Evolutionary conservation across 495 filamentous ascomycete genomes (phyloP).

Genomic region (Lasiosphaeria hispida): DNA sequence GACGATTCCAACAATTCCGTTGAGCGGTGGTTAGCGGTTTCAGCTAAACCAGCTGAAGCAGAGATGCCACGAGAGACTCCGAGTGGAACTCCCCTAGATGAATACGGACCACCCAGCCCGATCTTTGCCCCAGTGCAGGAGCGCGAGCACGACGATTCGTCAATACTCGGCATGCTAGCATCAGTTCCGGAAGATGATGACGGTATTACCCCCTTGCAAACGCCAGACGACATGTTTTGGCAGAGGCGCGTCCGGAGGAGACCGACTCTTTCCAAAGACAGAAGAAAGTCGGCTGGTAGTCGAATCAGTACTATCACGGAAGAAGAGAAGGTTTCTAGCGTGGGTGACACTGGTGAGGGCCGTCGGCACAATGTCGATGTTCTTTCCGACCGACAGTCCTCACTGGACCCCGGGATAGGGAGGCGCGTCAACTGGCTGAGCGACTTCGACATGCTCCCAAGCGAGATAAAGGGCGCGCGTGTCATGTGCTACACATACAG

Average conservation of each 20-base stretch:
- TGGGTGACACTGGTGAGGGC: slow-evolving; percentile 3
- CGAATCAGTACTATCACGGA: background rate
- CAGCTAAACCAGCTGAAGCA: background rate
- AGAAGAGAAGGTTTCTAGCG: slow-evolving; percentile 6
- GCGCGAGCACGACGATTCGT: slow-evolving; percentile 1
- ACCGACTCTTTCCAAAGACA: slow-evolving; percentile 9
- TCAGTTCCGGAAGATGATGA: slow-evolving; percentile 13
- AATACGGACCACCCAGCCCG: background rate
- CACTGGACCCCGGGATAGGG: slow-evolving; percentile 9
- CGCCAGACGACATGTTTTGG: background rate
- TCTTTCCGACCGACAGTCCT: slow-evolving; percentile 16
- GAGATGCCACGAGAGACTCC: background rate
- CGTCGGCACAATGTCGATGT: slow-evolving; percentile 9
- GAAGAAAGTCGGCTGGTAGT: background rate
- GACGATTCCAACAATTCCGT: slow-evolving; percentile 5
- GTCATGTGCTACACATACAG: slow-evolving; percentile 22
- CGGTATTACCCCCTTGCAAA: background rate
- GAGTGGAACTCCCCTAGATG: background rate
- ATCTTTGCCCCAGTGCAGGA: background rate
- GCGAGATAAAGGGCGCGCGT: slow-evolving; percentile 10
- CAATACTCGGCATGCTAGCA: slow-evolving; percentile 4
- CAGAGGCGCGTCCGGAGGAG: background rate
- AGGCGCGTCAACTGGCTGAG: slow-evolving; percentile 20
- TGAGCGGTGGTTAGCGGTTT: slow-evolving; percentile 10
- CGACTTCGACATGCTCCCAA: slow-evolving; percentile 17